Percentiles rank a stretch among this genome's conserved stretches.
phyloP scores from a whole-genome alignment of 2,329 filamentous ascomycete genomes.

The Emericellopsis cladophorae region DNA sequence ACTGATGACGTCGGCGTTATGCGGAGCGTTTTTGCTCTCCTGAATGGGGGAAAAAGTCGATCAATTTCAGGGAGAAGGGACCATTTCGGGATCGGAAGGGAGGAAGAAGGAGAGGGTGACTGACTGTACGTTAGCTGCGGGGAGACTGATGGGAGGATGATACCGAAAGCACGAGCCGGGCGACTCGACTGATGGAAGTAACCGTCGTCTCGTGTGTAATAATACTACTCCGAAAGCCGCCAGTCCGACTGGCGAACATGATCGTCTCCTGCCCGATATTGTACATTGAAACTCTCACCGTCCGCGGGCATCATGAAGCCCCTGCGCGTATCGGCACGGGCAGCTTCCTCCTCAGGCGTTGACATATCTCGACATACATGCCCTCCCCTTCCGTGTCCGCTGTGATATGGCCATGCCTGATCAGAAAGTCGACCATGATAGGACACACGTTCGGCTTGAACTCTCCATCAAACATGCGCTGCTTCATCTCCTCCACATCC shows the following conservation, averaged over 20 bases:
- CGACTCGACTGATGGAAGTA: not conserved
- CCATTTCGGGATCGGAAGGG: too few species aligned
- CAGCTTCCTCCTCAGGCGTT: constrained; percentile 27
- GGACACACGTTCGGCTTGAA: constrained; percentile 80
- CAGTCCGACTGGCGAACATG: too few species aligned
- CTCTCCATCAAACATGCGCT: constrained; percentile 49
- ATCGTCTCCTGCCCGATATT: too few species aligned
- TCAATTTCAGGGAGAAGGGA: too few species aligned
- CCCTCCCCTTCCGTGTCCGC: constrained; percentile 55
- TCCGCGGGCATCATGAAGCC: not conserved
- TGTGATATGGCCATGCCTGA: constrained; percentile 66
- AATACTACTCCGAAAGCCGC: too few species aligned
- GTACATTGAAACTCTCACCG: not conserved
- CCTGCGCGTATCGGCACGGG: constrained; percentile 18
- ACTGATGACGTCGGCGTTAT: too few species aligned
- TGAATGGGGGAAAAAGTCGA: too few species aligned
- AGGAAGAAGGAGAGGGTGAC: too few species aligned
- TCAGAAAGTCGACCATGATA: constrained; percentile 70
- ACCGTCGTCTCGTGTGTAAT: too few species aligned
- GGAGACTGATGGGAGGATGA: too few species aligned
- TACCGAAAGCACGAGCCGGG: not conserved
- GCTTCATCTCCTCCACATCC: constrained; percentile 45
- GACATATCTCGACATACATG: constrained; percentile 56
- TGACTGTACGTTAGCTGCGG: too few species aligned
- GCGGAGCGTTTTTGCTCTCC: too few species aligned